These are phyloP conservation scores for Penicillium alfredii DNA, from an alignment of 495 filamentous ascomycete genomes.

Conservation along the genomic window DNA sequence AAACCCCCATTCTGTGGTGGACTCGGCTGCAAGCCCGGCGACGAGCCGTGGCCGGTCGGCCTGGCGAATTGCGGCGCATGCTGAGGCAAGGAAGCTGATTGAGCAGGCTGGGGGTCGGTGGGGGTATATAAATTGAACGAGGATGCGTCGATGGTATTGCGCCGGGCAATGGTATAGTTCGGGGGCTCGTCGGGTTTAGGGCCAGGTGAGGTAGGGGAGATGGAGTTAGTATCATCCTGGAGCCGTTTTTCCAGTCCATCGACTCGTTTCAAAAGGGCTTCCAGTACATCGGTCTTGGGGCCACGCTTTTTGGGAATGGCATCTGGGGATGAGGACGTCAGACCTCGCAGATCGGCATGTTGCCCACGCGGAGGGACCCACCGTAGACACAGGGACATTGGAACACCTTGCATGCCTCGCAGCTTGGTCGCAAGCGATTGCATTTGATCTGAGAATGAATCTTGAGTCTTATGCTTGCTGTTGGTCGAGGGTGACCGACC, in stretches of 20 bases:
- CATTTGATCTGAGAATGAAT: slow-evolving; percentile 66
- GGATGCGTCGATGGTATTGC: slow-evolving; percentile 22
- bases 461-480: no score
- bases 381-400: slow-evolving; percentile 85
- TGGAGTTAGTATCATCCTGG: slow-evolving; percentile 57
- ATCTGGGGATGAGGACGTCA: slow-evolving; percentile 45
- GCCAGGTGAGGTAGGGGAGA: slow-evolving; percentile 39
- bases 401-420: slow-evolving; percentile 84
- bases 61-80: slow-evolving; percentile 10
- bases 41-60: slow-evolving; percentile 3
- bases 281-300: slow-evolving; percentile 82
- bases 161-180: slow-evolving; percentile 9
- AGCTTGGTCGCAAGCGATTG: slow-evolving; percentile 75
- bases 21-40: slow-evolving; percentile 19
- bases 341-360: slow-evolving; percentile 1
- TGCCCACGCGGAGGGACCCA: slow-evolving; percentile 32
- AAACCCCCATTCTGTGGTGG: slow-evolving; percentile 30
- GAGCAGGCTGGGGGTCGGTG: slow-evolving; percentile 5
- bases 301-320: slow-evolving; percentile 84
- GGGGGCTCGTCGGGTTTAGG: slow-evolving; percentile 11
- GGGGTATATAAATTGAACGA: slow-evolving; percentile 14
- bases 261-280: slow-evolving; percentile 75
- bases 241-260: slow-evolving; percentile 76
- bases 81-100: slow-evolving; percentile 9
- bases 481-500: slow-evolving; percentile 36